Evolutionary conservation across 2,329 filamentous ascomycete genomes (phyloP), one percentile per base, ranked within the genome.

Genomic region (Paecilomyces sp.): DNA sequence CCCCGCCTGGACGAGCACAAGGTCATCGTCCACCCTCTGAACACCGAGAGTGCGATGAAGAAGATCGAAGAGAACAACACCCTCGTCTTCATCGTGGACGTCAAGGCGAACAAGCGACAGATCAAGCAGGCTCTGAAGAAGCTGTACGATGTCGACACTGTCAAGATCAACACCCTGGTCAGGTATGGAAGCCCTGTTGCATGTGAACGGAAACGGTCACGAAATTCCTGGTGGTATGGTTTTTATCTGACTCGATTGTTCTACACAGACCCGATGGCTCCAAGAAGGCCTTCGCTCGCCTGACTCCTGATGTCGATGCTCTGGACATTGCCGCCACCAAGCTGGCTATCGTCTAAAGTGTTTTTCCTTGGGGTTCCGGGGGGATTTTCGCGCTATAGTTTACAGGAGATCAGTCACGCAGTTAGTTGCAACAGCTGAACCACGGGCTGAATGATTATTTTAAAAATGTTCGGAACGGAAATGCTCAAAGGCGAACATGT

Each of bases 61-160:
- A 97, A 97, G 90, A 97, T 99, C 73, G 94, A 99, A 86, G 94
- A 99, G 89, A 92, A 99, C 88, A 99, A 99, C 88, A 99, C 94
- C 70, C 88, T 99, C 57, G 91, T 96, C 77, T 97, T 97, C 86
- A 96, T 96, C 72, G 91, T 95, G 76, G 90, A 97, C 71, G 83
- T 93, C 80, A 95, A 95, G 89, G 88, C 93, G 80, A 99, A 99
- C 88, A 99, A 99, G 91, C 88, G 92, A 78, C 94, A 99, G 85
- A 99, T 99, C 84, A 97, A 97, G 87, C 85, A 87, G 74, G 90
- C 93, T 66, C 84, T 99, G 70, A 99, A 97, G 92, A 96, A 94
- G 88, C 89, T 97, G 70, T 99, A 99, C 81, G 94, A 97, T 80
- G 94, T 99, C 69, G 93, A 97, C 77, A 90, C 87, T 72, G 84